Evolutionary conservation across 495 filamentous ascomycete genomes (phyloP).

Genomic region (Hyphodiscus hymeniophilus): DNA sequence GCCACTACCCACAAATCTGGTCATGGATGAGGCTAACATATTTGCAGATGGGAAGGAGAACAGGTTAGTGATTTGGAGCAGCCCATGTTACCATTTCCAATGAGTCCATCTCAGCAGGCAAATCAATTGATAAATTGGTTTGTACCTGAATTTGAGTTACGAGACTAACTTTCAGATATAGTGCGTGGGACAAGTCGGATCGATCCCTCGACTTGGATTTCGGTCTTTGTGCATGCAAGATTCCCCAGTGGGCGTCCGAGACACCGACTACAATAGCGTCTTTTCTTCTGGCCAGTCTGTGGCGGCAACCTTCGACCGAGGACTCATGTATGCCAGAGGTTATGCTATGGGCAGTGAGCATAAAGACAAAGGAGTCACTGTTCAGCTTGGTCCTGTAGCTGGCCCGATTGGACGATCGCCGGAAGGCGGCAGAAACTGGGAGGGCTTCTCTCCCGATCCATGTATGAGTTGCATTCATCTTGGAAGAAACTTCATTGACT

Average conservation of each 20-base stretch:
- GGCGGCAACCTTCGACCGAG: conserved; percentile 54
- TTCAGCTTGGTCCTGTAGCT: conserved; percentile 79
- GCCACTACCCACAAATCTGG: conserved; percentile 60
- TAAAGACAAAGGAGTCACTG: conserved; percentile 69
- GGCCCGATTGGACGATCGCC: conserved; percentile 71
- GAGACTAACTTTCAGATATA: no score
- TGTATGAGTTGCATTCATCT: conserved; percentile 16
- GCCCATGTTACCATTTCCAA: conserved; percentile 4
- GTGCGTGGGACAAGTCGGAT: conserved; percentile 12
- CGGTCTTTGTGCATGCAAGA: conserved; percentile 72
- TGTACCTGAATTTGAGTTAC: no score
- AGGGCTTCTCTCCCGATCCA: conserved; percentile 66
- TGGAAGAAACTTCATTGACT: neutral
- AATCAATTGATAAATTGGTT: no score
- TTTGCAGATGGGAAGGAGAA: neutral
- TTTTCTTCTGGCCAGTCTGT: conserved; percentile 74
- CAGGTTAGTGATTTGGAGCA: neutral
- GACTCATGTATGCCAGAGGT: conserved; percentile 65
- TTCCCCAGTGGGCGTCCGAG: conserved; percentile 66
- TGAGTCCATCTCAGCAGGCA: no score
- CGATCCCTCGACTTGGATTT: conserved; percentile 45
- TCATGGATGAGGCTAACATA: conserved; percentile 69
- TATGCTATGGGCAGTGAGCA: conserved; percentile 72
- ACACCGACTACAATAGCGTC: conserved; percentile 59
- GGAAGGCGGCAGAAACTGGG: conserved; percentile 79